phyloP scores from a whole-genome alignment of 2,329 filamentous ascomycete species.

The Neopestalotiopsis sp. region DNA sequence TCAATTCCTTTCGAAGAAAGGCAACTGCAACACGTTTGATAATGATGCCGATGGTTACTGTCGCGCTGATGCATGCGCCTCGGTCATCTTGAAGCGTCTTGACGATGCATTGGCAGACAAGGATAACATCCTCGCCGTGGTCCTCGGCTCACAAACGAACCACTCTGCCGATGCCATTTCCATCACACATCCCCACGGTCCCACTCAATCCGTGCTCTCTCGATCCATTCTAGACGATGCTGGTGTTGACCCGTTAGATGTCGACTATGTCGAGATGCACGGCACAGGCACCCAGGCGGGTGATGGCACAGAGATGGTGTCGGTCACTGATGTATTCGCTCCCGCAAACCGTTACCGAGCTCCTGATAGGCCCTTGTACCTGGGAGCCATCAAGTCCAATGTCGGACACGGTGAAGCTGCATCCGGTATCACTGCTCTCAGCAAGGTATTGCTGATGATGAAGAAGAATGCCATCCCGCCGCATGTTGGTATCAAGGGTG shows the following conservation, averaged over 20 bases:
- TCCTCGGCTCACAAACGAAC: constrained; percentile 78
- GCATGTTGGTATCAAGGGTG: constrained; percentile 70
- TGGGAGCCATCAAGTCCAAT: constrained; percentile 70
- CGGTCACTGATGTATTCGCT: constrained; percentile 65
- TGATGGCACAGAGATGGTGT: constrained; percentile 82
- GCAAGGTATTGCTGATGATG: constrained; percentile 71
- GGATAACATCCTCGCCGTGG: constrained; percentile 78
- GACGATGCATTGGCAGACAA: constrained; percentile 79
- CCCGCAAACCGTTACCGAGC: constrained; percentile 52
- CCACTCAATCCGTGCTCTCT: constrained; percentile 75
- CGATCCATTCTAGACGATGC: constrained; percentile 73
- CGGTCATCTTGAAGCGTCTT: constrained; percentile 78
- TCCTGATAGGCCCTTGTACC: constrained; percentile 58
- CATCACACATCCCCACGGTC: constrained; percentile 83
- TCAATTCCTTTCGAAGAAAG: constrained; percentile 79
- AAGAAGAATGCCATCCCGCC: constrained; percentile 68
- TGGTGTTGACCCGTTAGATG: constrained; percentile 75
- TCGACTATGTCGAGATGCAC: constrained; percentile 89
- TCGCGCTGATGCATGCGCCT: constrained; percentile 77
- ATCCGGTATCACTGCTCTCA: constrained; percentile 65
- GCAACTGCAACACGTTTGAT: constrained; percentile 82
- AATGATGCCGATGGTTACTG: constrained; percentile 84
- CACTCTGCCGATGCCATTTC: constrained; percentile 82
- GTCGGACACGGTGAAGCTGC: constrained; percentile 68
- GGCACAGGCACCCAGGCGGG: constrained; percentile 88